These are phyloP conservation scores for Pterocarpus macrocarpus DNA, from an alignment of 306 rosid species.

Conservation along the genomic window DNA sequence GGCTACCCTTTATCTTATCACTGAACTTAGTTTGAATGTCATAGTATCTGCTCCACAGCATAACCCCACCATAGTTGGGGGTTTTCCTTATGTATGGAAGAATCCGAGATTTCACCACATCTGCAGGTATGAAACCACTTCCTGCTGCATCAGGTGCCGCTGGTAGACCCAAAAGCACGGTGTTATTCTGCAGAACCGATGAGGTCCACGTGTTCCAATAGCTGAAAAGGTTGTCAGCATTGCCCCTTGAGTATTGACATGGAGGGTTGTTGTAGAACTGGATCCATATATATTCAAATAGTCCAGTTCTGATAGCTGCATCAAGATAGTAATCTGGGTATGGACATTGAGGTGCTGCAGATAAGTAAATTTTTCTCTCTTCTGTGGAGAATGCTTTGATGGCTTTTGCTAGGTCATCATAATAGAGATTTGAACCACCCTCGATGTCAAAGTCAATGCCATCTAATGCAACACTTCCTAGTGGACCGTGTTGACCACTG, in stretches of 20 bases:
- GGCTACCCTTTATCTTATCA: neutral
- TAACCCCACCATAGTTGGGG: neutral
- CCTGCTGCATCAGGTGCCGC: neutral
- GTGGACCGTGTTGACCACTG: conserved; percentile 9
- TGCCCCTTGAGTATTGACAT: neutral
- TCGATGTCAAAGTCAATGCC: conserved; percentile 21
- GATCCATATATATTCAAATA: too few species aligned
- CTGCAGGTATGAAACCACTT: neutral
- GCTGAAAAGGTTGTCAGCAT: too few species aligned
- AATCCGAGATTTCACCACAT: neutral
- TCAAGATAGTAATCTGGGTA: neutral
- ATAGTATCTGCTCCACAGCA: neutral
- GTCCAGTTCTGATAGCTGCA: neutral
- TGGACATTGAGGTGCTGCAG: neutral
- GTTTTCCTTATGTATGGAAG: neutral
- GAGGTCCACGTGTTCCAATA: neutral
- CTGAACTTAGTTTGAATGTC: neutral
- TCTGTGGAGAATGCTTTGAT: neutral
- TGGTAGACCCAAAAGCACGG: neutral
- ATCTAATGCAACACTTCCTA: conserved; percentile 12
- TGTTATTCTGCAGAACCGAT: neutral
- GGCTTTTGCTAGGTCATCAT: neutral
- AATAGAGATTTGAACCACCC: neutral
- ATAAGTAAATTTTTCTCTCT: neutral
- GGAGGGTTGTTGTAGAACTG: neutral